A percentile compares a stretch with the other conserved stretches of the same genome.
These are phyloP conservation scores for Fusarium algeriense DNA, from an alignment of 2,329 filamentous ascomycete species.

Conservation along the genomic window DNA sequence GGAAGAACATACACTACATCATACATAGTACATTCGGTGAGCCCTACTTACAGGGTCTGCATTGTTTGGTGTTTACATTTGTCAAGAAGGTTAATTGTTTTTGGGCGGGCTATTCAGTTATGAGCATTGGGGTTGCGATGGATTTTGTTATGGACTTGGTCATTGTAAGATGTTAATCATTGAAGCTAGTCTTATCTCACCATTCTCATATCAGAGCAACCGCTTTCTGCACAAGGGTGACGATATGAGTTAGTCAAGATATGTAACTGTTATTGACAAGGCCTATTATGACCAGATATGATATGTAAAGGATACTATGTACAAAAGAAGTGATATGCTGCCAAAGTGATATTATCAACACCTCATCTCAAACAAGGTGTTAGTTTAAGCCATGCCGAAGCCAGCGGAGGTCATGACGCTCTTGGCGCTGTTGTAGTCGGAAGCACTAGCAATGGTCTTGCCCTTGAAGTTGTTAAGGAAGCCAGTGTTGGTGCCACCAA, in stretches of 20 bases:
- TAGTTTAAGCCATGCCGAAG: conserved; percentile 59
- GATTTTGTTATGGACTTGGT: conserved; percentile 15
- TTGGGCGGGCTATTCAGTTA: neutral
- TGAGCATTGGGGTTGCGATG: conserved; percentile 11
- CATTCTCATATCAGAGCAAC: neutral
- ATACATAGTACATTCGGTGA: conserved; percentile 23
- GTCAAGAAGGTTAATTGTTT: conserved; percentile 14
- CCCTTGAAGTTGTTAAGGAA: conserved; percentile 65
- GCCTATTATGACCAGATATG: conserved; percentile 5
- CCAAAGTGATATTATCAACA: conserved; percentile 1
- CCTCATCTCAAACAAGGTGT: neutral
- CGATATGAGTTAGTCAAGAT: neutral
- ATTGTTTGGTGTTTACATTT: conserved; percentile 24
- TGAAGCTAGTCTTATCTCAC: conserved; percentile 3
- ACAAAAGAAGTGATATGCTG: conserved; percentile 30
- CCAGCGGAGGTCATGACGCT: conserved; percentile 58
- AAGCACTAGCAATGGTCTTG: conserved; percentile 64
- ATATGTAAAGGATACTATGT: conserved; percentile 28
- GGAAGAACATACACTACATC: conserved; percentile 37
- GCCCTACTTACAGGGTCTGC: conserved; percentile 6
- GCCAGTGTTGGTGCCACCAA: conserved; percentile 57
- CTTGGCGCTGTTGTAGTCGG: conserved; percentile 51
- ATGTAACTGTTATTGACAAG: conserved; percentile 30
- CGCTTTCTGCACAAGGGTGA: neutral
- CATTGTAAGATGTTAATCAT: conserved; percentile 23